These are phyloP conservation scores for Thielaviopsis populi DNA, from an alignment of 2,329 filamentous ascomycete species.

Conservation along the genomic window DNA sequence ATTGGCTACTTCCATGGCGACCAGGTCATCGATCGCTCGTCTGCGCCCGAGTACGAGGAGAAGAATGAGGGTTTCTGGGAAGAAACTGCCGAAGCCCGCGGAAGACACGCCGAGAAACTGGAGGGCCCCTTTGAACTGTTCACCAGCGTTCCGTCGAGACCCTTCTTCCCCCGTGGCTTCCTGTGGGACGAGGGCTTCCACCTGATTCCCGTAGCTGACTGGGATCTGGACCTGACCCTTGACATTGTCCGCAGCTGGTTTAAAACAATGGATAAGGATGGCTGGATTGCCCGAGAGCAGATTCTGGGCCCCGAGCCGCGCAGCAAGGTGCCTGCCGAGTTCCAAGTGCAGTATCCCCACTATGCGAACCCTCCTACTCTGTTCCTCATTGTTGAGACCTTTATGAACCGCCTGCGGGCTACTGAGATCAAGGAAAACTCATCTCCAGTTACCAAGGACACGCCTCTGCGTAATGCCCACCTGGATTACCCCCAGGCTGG, in stretches of 20 bases:
- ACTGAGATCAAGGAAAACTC: conserved; percentile 11
- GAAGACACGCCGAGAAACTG: conserved; percentile 48
- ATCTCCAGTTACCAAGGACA: conserved; percentile 10
- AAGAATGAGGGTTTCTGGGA: conserved; percentile 94
- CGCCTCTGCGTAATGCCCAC: conserved; percentile 16
- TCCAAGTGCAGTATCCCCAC: conserved; percentile 90
- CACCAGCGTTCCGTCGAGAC: conserved; percentile 77
- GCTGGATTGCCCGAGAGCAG: conserved; percentile 94
- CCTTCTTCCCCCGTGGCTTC: conserved; percentile 94
- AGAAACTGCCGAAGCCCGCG: conserved; percentile 67
- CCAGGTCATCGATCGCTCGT: conserved; percentile 76
- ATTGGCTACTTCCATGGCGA: conserved; percentile 92
- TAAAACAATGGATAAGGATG: conserved; percentile 86
- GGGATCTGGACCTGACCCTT: conserved; percentile 75
- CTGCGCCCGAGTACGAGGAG: conserved; percentile 86
- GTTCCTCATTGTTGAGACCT: conserved; percentile 73
- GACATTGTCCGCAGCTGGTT: conserved; percentile 95
- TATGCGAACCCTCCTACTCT: conserved; percentile 95
- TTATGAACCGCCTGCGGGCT: conserved; percentile 59
- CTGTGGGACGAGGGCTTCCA: conserved; percentile 98
- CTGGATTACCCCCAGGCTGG: conserved; percentile 37
- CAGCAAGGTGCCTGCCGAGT: conserved; percentile 85
- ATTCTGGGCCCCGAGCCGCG: conserved; percentile 84
- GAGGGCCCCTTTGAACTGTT: conserved; percentile 83
- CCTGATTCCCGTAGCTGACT: conserved; percentile 76